Conservation (phyloP, 352 stramenopile genomes). For the Pythium angustatum region DNA sequence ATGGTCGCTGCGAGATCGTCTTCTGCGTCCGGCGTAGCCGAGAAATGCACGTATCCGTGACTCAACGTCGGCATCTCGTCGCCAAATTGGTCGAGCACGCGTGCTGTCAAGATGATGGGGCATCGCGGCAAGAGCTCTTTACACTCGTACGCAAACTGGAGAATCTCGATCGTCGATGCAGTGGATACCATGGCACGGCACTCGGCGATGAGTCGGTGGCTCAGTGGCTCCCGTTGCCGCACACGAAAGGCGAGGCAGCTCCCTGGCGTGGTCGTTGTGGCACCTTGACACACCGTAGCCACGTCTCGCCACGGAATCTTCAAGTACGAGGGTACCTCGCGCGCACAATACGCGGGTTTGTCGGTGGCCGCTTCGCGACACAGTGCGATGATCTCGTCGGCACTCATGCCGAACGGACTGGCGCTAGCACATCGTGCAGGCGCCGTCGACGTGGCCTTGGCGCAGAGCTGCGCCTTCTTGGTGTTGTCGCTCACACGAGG, state of each 20-base stretch:
- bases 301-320: conserved; percentile 34
- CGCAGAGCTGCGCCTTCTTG: conserved; percentile 15
- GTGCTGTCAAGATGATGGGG: conserved; percentile 36
- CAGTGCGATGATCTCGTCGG: conserved; percentile 35
- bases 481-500: conserved; percentile 4
- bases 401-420: conserved; percentile 49
- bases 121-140: conserved; percentile 47
- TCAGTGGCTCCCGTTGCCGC: conserved; percentile 29
- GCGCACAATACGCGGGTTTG: conserved; percentile 43
- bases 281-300: conserved; percentile 37
- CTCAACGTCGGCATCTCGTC: conserved; percentile 34
- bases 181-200: conserved; percentile 33
- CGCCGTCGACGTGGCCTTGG: background rate
- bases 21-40: conserved; percentile 8
- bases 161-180: conserved; percentile 44
- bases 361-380: conserved; percentile 37
- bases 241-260: conserved; percentile 46
- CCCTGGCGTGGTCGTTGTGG: conserved; percentile 39
- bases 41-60: conserved; percentile 33
- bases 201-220: conserved; percentile 26
- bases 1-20: too few relatives aligned
- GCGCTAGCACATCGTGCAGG: conserved; percentile 19
- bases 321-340: conserved; percentile 29
- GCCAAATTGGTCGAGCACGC: conserved; percentile 60
- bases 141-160: conserved; percentile 50